Percentiles rank a stretch among this genome's conserved stretches.
These are phyloP conservation scores for Odontarrhena argentea DNA, from an alignment of 345 rosid genomes.

Conservation along the genomic window DNA sequence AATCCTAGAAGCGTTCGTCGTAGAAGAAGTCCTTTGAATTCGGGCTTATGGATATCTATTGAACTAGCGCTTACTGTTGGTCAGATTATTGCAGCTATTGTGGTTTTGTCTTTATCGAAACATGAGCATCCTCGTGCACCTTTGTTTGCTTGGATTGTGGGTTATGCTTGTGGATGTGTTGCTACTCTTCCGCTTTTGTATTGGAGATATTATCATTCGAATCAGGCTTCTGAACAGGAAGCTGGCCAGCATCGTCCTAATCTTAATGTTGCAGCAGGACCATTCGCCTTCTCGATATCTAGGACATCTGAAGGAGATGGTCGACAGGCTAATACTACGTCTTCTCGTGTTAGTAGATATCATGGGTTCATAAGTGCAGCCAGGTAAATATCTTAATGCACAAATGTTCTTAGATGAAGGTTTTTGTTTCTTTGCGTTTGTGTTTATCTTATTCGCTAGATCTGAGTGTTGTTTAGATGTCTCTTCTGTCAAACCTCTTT, in stretches of 20 bases:
- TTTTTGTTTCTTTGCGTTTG: too few relatives aligned
- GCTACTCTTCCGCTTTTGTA: slow-evolving; percentile 87
- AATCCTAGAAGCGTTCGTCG: slow-evolving; percentile 65
- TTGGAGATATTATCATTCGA: slow-evolving; percentile 83
- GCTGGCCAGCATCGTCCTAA: slow-evolving; percentile 65
- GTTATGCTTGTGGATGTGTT: slow-evolving; percentile 87
- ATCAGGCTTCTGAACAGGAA: slow-evolving; percentile 68
- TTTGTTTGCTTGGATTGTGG: slow-evolving; percentile 81
- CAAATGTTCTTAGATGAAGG: neutral
- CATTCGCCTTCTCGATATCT: slow-evolving; percentile 72
- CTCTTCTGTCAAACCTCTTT: neutral
- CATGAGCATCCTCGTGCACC: slow-evolving; percentile 82
- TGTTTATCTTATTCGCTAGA: neutral
- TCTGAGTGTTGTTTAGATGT: neutral
- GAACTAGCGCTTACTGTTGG: slow-evolving; percentile 80
- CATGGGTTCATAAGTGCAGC: slow-evolving; percentile 54
- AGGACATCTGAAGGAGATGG: slow-evolving; percentile 72
- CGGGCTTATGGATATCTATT: slow-evolving; percentile 90
- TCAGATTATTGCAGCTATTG: slow-evolving; percentile 81
- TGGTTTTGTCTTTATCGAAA: slow-evolving; percentile 76
- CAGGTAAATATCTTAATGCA: slow-evolving; percentile 48
- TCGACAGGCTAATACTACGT: slow-evolving; percentile 46
- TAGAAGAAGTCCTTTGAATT: slow-evolving; percentile 87
- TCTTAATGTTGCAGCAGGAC: slow-evolving; percentile 73
- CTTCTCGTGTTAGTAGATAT: slow-evolving; percentile 64